These are phyloP conservation scores for Colletotrichum cordylinicola DNA, from an alignment of 2,329 filamentous ascomycete genomes.

Conservation along the genomic window DNA sequence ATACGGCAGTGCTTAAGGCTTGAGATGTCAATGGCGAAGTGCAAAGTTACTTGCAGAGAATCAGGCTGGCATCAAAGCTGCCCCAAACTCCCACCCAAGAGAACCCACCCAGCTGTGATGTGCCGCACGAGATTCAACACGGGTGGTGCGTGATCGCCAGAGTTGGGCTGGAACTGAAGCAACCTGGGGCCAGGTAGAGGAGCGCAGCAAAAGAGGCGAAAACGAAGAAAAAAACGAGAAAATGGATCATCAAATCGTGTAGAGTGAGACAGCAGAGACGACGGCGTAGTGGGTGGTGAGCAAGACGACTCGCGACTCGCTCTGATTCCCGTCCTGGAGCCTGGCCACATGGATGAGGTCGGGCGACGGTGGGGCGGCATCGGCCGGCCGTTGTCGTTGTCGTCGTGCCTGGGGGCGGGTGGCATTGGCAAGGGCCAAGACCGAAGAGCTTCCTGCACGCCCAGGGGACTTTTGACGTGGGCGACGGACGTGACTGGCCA, in stretches of 20 bases:
- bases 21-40: neutral
- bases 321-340: neutral
- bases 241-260: neutral
- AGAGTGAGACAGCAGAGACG: neutral
- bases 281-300: neutral
- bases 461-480: slow-evolving; percentile 1
- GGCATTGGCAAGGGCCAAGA: slow-evolving; percentile 12
- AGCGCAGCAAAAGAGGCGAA: neutral
- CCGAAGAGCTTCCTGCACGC: neutral
- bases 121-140: neutral
- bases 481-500: neutral
- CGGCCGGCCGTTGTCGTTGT: slow-evolving; percentile 2
- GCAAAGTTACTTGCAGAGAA: neutral
- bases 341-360: neutral
- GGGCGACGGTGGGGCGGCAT: slow-evolving; percentile 1
- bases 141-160: neutral
- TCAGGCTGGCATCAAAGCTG: neutral
- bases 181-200: neutral
- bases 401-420: slow-evolving; percentile 3
- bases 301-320: neutral
- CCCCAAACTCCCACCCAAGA: neutral
- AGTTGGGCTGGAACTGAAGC: neutral
- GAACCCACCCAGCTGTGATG: neutral
- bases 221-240: neutral
- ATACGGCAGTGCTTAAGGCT: neutral